phyloP scores from a whole-genome alignment of 2,329 filamentous ascomycete genomes.

The Dothistroma septosporum region DNA sequence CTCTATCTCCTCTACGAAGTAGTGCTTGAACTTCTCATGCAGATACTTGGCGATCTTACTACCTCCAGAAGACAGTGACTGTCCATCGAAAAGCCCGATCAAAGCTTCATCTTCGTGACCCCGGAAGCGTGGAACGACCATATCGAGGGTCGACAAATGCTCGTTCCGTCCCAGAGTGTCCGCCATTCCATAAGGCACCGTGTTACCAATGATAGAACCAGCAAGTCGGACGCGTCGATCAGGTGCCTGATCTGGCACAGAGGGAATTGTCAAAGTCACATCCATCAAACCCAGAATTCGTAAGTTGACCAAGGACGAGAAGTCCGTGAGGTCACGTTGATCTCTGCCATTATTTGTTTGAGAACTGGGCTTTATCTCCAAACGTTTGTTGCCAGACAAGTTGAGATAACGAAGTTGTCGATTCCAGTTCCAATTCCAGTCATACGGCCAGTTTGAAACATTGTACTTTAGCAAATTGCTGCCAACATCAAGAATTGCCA shows the following conservation, averaged over 20 bases:
- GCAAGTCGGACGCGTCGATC: slow-evolving; percentile 95
- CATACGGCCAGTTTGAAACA: slow-evolving; percentile 96
- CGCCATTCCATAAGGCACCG: slow-evolving; percentile 91
- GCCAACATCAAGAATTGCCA: slow-evolving; percentile 87
- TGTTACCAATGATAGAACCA: slow-evolving; percentile 80
- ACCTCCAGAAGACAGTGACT: slow-evolving; percentile 80
- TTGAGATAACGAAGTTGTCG: slow-evolving; percentile 92
- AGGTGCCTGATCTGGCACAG: slow-evolving; percentile 90
- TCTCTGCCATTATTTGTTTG: slow-evolving; percentile 50
- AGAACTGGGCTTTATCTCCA: slow-evolving; percentile 76
- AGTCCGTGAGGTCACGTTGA: slow-evolving; percentile 78
- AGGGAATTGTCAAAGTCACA: slow-evolving; percentile 88
- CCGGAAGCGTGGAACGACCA: slow-evolving; percentile 89
- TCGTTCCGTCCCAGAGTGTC: slow-evolving; percentile 91
- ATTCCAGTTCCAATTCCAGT: slow-evolving; percentile 99
- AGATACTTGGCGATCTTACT: slow-evolving; percentile 95
- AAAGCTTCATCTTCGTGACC: slow-evolving; percentile 86
- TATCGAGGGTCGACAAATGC: slow-evolving; percentile 90
- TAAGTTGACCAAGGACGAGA: slow-evolving; percentile 76
- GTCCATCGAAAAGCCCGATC: slow-evolving; percentile 92
- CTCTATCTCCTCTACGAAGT: slow-evolving; percentile 78
- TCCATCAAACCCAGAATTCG: slow-evolving; percentile 94
- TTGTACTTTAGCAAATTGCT: slow-evolving; percentile 98
- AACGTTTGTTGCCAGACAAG: slow-evolving; percentile 88
- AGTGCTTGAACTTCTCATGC: slow-evolving; percentile 88